Evolutionary conservation across 2,329 filamentous ascomycete species (phyloP), one percentile per base, ranked within the genome.

Genomic region (Curvularia sp.): DNA sequence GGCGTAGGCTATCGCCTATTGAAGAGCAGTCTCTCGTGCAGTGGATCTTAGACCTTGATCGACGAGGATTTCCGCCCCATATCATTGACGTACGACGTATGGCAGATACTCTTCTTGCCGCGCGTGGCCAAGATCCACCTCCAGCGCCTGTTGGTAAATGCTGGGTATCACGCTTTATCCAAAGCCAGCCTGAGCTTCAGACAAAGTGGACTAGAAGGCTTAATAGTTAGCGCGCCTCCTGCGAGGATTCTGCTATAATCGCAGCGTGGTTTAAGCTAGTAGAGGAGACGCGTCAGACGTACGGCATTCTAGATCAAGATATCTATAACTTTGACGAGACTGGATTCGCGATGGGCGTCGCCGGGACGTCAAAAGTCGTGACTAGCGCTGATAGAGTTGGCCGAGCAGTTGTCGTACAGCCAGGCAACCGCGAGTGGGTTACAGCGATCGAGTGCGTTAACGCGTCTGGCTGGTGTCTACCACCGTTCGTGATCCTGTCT

Each of bases 181-280:
- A 58, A 10, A 21, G 27, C 38, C 43, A 57, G 53, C 41, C 52
- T 42, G 54, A 57, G 49, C 58, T 61, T 23, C 39, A 57, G 50
- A 61, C 50, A 50, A 57, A 57, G 54, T 61, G 21, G 58, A 57
- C 55, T 50, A 52, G 57, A n/a, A 43, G 36, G 18, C 45, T 57
- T 28, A 19, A 54, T 23, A 53, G 28, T 25, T 49, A 60, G 51
- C 58, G 54, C 32, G 58, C 58, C 8, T 21, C 10, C 32, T 54
- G 47, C 47, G 32, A 63, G 50, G 50, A 63, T 52, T 57, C 43
- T 41, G 48, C 42, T 23, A 19, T 9, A 4, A 60, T 60, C 19
- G 18, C 19, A 19, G 50, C 49, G 15, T 63, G 32, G n/a, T n/a
- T n/a, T n/a, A n/a, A n/a, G n/a, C n/a, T n/a, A n/a, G n/a, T n/a